Conservation (phyloP, 139 green algal genomes). For the Deuterostichococcus epilithicus region DNA sequence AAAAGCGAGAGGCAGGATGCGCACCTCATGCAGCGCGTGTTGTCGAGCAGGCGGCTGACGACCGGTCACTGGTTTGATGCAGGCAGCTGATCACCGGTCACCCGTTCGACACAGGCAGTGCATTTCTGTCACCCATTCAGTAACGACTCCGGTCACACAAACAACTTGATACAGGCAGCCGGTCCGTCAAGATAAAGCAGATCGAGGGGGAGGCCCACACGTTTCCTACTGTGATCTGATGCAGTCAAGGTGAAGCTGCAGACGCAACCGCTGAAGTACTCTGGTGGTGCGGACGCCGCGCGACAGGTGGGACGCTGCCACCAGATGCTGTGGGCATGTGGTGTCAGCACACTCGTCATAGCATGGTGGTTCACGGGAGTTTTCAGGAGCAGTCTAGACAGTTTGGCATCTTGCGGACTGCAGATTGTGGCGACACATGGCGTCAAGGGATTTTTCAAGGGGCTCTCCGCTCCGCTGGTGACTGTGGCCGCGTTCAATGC, state of each 20-base stretch:
- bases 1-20: too few relatives aligned
- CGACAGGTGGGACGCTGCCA: slow-evolving; percentile 27
- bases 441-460: slow-evolving; percentile 56
- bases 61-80: too few relatives aligned
- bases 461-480: slow-evolving; percentile 68
- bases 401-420: neutral
- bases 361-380: neutral
- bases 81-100: slow-evolving; percentile 59
- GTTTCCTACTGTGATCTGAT: neutral
- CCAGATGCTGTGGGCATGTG: slow-evolving; percentile 54
- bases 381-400: too few relatives aligned
- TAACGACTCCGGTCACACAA: too few relatives aligned
- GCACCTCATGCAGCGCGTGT: too few relatives aligned
- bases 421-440: slow-evolving; percentile 62
- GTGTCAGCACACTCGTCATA: slow-evolving; percentile 58
- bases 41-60: too few relatives aligned
- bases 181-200: too few relatives aligned
- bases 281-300: slow-evolving; percentile 37
- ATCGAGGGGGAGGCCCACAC: too few relatives aligned
- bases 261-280: slow-evolving; percentile 44
- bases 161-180: too few relatives aligned
- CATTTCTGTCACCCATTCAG: too few relatives aligned
- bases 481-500: slow-evolving; percentile 81
- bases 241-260: slow-evolving; percentile 56
- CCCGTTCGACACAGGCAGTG: slow-evolving; percentile 71